These are phyloP conservation scores for Phialophora tarda DNA, from an alignment of 2,329 filamentous ascomycete species.

Conservation along the genomic window DNA sequence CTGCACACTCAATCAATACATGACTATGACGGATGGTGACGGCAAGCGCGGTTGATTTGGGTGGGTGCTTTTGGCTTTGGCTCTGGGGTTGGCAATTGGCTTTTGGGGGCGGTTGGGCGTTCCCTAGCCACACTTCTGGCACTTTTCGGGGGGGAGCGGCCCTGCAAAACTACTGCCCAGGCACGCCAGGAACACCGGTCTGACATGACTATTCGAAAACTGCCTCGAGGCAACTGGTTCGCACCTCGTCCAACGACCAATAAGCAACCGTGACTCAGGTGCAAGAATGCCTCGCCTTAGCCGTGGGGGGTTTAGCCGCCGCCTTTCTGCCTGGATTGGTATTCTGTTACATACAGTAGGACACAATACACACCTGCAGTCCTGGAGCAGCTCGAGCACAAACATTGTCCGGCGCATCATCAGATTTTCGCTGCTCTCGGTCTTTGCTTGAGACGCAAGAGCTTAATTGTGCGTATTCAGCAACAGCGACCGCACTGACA, in stretches of 20 bases:
- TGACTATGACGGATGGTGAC: not conserved
- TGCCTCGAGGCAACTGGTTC: not conserved
- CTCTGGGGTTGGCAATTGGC: not conserved
- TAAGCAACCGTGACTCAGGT: not conserved
- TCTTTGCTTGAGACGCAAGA: not conserved
- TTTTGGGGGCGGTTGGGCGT: not conserved
- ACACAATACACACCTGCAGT: not conserved
- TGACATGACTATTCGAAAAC: not conserved
- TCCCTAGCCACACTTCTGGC: not conserved
- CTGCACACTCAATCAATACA: not conserved
- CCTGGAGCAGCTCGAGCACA: not conserved
- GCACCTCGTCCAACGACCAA: not conserved
- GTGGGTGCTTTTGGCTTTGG: not conserved
- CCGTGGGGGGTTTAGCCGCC: conserved; percentile 6
- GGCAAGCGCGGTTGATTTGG: not conserved
- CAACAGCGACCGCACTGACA: not conserved
- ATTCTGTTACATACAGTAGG: not conserved
- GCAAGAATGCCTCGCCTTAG: conserved; percentile 17
- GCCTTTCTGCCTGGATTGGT: conserved; percentile 10
- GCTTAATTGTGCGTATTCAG: not conserved
- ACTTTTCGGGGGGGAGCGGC: not conserved
- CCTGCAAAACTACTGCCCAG: conserved; percentile 5
- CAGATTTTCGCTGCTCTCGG: not conserved
- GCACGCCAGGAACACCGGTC: conserved; percentile 1
- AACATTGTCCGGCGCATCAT: not conserved